Base-by-base conservation (phyloP, 805 yeast species). In the Barnettozyma sucrosica region DNA sequence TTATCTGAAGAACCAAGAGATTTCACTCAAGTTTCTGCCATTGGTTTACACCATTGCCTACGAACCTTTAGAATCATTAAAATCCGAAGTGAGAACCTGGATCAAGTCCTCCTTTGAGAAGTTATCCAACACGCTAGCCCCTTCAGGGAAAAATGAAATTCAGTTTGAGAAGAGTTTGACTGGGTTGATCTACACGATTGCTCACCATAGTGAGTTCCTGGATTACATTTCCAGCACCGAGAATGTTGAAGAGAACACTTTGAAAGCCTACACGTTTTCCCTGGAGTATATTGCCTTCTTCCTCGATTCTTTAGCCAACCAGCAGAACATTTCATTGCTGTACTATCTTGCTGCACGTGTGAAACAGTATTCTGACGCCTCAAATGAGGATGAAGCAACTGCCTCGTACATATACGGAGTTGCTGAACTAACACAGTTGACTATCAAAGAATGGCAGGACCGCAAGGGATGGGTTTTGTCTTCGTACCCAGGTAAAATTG, bases 401-500 rank as follows among this genome's bases (percentile, higher is more conserved):
- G 65, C 60, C 2, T 51, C 65, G 14, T 72, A 75, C 28, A 65
- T 89, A 33, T 89, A 87, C 58, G 63, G 80, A 36, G 68, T 87
- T 11, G 76, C 95, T 1, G 97, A 89, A 55, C 63, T 89, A 36
- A 71, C 89, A 1, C 95, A 86, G 61, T 64, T 85, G 48, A 67
- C 79, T 6, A 70, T 89, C 41, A 76, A 81, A 46, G 79, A 76
- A 47, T 66, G 79, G 21, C 77, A 82, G 38, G 81, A 76, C 21
- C 57, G 66, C 21, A 80, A 75, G 55, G 73, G 71, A 40, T 88
- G 96, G 95, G 75, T 76, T 20, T 69, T 85, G 47, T 77, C 82
- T 21, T 80, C 89, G 0, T 89, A 90, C 80, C 95, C 96, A 0
- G 95, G 92, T 1, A 85, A 83, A 56, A 63, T 85, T 16, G 76